Percentiles rank a stretch among this genome's conserved stretches.
These are phyloP conservation scores for Calendula officinalis DNA, from an alignment of 129 eudicot species.

Conservation along the genomic window DNA sequence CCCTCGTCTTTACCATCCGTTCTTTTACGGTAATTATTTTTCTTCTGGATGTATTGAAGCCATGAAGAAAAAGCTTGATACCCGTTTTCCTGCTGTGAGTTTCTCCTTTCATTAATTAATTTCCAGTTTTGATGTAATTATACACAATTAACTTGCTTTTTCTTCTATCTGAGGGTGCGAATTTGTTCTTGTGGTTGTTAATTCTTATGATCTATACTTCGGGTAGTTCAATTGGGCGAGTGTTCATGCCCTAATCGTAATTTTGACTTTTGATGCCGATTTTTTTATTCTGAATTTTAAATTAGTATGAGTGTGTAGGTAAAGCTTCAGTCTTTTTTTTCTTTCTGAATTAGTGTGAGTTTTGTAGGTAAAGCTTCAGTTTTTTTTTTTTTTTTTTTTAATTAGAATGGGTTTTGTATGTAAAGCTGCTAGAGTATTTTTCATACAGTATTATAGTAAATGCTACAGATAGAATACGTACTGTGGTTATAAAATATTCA, in stretches of 20 bases:
- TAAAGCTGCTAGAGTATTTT: too few species aligned
- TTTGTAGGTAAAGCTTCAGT: too few species aligned
- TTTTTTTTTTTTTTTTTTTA: too few species aligned
- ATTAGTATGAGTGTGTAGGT: neutral
- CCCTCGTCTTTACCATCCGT: slow-evolving; percentile 7
- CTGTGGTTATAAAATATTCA: too few species aligned
- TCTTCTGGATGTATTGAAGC: slow-evolving; percentile 4
- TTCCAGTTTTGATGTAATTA: neutral
- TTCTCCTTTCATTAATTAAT: slow-evolving; percentile 4
- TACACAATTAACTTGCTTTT: slow-evolving; percentile 2
- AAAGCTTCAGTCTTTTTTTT: too few species aligned
- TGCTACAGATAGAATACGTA: neutral
- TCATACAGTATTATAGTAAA: neutral
- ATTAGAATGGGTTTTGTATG: too few species aligned
- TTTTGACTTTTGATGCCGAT: slow-evolving; percentile 1
- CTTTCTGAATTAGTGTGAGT: too few species aligned
- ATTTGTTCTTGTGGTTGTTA: neutral
- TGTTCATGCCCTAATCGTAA: neutral
- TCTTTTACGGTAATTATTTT: neutral
- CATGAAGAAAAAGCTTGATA: slow-evolving; percentile 75
- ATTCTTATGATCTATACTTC: neutral
- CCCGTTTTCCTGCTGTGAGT: slow-evolving; percentile 69
- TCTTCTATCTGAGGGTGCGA: slow-evolving; percentile 2
- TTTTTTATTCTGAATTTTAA: neutral
- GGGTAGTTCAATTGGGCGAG: neutral